These are phyloP conservation scores for Globisporangium okanoganense DNA, from an alignment of 352 stramenopile genomes.

Conservation along the genomic window DNA sequence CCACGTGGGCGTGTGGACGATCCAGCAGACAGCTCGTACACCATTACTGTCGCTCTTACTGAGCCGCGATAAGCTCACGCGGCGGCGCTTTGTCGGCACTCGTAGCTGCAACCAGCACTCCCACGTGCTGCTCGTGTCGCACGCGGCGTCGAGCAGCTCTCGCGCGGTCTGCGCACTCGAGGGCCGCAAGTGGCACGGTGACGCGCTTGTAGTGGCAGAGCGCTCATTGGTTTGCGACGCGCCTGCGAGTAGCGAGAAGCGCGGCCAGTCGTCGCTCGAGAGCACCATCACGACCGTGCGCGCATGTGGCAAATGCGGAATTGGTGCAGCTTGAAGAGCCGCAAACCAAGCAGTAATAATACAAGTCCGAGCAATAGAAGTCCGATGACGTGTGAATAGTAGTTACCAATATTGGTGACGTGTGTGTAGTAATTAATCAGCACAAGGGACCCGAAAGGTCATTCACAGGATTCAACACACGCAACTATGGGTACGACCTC, in stretches of 20 bases:
- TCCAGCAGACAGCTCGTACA: constrained; percentile 18
- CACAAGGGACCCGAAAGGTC: not conserved
- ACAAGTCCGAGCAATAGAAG: not conserved
- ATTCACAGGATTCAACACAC: not conserved
- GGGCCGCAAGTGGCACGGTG: constrained; percentile 5
- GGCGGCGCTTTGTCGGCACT: not conserved
- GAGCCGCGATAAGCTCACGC: not conserved
- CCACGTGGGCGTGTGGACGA: constrained; percentile 26
- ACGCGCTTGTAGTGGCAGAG: not conserved
- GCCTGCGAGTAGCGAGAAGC: constrained; percentile 32
- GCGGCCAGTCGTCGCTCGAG: constrained; percentile 31
- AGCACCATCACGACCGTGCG: constrained; percentile 19
- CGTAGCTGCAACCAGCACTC: constrained; percentile 39
- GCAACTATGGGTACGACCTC: not conserved
- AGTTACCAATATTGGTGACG: not conserved
- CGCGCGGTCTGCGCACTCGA: not conserved
- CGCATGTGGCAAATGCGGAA: not conserved
- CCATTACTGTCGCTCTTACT: not conserved
- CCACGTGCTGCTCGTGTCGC: constrained; percentile 14
- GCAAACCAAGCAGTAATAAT: not conserved
- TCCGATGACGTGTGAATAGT: not conserved
- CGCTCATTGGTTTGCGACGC: not conserved
- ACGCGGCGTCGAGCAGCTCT: constrained; percentile 3
- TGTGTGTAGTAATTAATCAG: not conserved
- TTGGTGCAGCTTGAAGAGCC: not conserved